Evolutionary conservation across 768 basidiomycete genomes (phyloP), one percentile per base, ranked within the genome.

Genomic region (Termitomyces sp.): DNA sequence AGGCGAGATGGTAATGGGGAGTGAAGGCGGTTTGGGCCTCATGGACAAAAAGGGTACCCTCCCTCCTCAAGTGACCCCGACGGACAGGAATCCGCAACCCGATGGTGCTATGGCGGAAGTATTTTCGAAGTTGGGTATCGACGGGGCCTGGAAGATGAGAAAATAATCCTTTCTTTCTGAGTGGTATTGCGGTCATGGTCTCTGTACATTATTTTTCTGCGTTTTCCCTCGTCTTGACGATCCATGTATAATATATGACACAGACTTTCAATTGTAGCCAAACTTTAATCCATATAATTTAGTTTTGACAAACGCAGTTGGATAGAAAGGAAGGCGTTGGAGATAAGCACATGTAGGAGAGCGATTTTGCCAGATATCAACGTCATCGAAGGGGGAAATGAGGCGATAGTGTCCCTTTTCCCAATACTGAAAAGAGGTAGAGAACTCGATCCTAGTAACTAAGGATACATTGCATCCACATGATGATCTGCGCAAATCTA

Each of bases 121-220:
- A 57, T 77, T 73, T 68, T 75, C 76, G 43, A 78, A 72, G 64
- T 68, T 72, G 55, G 82, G 77, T 40, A 63, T 79, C 31, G 66
- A 74, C 57, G 71, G 72, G 48, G 76, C 75, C 50, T 79, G 77
- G 81, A 77, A 79, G 69, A 64, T 66, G 58, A 73, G 79, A 60
- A 82, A 77, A 65, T 79, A 60, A 69, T 35, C 35, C 31, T 53
- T 52, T 60, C 48, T 50, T 50, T 29, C 35, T n/a, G 18, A 43
- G 39, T 23, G 31, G 36, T 40, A 12, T 33, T 33, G 52, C n/a
- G n/a, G n/a, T n/a, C n/a, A n/a, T n/a, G n/a, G n/a, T n/a, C n/a
- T n/a, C 44, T 39, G 22, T 47, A 49, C 7, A 32, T 47, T 44
- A 20, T 13, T 53, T 39, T 29, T 36, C 29, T 29, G 25, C 12